Base-by-base conservation (phyloP, 805 yeast species). In the Ogataea corticis region DNA sequence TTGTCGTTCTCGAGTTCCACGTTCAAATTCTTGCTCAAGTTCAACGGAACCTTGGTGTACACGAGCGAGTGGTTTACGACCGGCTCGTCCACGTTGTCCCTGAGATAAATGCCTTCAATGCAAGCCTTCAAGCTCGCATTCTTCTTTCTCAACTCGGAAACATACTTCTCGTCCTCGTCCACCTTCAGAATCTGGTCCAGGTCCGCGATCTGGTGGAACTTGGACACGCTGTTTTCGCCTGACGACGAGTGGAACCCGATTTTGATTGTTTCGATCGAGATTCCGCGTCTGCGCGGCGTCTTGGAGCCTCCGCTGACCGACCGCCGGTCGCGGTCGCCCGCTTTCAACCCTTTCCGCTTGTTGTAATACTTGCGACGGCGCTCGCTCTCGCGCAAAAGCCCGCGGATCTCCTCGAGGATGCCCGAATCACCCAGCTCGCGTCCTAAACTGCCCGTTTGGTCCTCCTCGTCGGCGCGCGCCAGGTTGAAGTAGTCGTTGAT, bases 331-430 rank as follows among this genome's bases (percentile, higher is more conserved):
- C 56, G 45, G 31, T 28, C 31, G 31, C 14, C 45, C 19, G 17
- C 34, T 36, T 35, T 38, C 15, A 32, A 33, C 17, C 46, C 54
- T 42, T 50, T 60, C 38, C 53, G 48, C 42, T 57, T 63, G 38
- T 55, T 61, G 43, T 59, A 63, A 10, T 51, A 40, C 42, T 61
- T 63, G 11, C 68, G 50, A 39, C 54, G 46, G 23, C 59, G 55
- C 13, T 57, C 59, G 32, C 61, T 55, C 33, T 60, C 65, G 7
- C 46, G 38, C 10, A 63, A 38, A 13, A 62, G 39, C 13, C 42
- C 41, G 30, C 58, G 53, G 10, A 63, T 54, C 7, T 56, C 55
- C 18, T 40, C 42, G 3, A 55, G 23, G 2, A 60, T 19, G 12
- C 16, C 18, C 15, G 41, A 18, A 17, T 54, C 56, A 13, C 54